Evolutionary conservation across 2,329 filamentous ascomycete genomes (phyloP), one percentile per base, ranked within the genome.

Genomic region (Arthrobotrys musiformis): DNA sequence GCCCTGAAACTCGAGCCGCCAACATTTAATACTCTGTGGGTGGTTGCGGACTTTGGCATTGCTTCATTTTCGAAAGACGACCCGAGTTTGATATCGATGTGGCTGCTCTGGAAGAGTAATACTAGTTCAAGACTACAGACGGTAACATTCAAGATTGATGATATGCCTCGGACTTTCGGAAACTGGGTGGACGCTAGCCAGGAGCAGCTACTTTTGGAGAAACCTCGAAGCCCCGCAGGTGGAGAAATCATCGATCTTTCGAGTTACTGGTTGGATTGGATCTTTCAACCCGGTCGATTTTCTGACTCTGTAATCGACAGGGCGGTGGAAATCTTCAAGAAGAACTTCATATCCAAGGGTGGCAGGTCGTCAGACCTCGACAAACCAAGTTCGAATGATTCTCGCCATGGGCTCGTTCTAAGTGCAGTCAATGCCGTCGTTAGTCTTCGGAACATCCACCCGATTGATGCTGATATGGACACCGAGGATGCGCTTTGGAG

Each of bases 41-140:
- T 89, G 42, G 85, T 95, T 80, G 90, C 91, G 4, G 92, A 94
- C 82, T 94, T 94, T 81, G 87, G 88, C 56, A 85, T 93, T 22
- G 86, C 89, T 19, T 85, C 85, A 1, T 84, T 84, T 72, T 79
- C 79, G 2, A 82, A 86, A 40, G 86, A 87, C 67, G 83, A 84
- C 6, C 87, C 87, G n/a, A 87, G 85, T 61, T 85, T 84, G 17
- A 87, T 89, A 81, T 87, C 87, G 79, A 81, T 94, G 44, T 95
- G 92, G 92, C 87, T 91, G 2, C 83, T 95, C 46, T 94, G 92
- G 92, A 93, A 93, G 84, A 93, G 93, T 82, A 93, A 94, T 82
- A 90, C 91, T 80, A 89, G 90, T 2, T 93, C 93, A 81, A 87
- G 91, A 75, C 87, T 93, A 8, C 92, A 92, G 82, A 89, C 88